These are phyloP conservation scores for Metschnikowia continentalis DNA, from an alignment of 805 yeast species.

Conservation along the genomic window DNA sequence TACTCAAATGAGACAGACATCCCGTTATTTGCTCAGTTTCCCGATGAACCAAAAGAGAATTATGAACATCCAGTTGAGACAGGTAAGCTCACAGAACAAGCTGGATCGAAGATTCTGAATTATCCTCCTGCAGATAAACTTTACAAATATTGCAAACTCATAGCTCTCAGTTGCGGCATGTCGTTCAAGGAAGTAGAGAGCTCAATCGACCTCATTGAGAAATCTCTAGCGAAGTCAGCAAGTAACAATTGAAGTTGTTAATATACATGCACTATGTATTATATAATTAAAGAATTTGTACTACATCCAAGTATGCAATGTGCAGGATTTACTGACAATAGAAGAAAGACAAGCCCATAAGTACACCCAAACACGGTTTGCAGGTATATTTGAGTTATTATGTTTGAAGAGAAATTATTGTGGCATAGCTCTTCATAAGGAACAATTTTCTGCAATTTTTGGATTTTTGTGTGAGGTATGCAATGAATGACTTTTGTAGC, in stretches of 20 bases:
- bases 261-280: background rate
- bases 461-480: background rate
- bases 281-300: background rate
- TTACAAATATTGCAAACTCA: constrained; percentile 38
- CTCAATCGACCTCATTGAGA: constrained; percentile 41
- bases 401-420: background rate
- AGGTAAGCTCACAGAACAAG: background rate
- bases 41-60: constrained; percentile 20
- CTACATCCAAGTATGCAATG: background rate
- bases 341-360: background rate
- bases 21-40: constrained; percentile 14
- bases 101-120: constrained; percentile 19
- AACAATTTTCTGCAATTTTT: background rate
- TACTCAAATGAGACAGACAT: constrained; percentile 21
- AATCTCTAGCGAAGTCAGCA: constrained; percentile 28
- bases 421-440: background rate
- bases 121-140: constrained; percentile 31
- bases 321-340: background rate
- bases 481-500: background rate
- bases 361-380: background rate
- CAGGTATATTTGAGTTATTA: background rate
- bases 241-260: background rate
- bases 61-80: background rate
- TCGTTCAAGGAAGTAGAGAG: constrained; percentile 36
- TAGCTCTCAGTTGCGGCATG: constrained; percentile 43